Evolutionary conservation across 2,329 filamentous ascomycete species (phyloP), one percentile per base, ranked within the genome.

Genomic region (Colletotrichum costaricense): DNA sequence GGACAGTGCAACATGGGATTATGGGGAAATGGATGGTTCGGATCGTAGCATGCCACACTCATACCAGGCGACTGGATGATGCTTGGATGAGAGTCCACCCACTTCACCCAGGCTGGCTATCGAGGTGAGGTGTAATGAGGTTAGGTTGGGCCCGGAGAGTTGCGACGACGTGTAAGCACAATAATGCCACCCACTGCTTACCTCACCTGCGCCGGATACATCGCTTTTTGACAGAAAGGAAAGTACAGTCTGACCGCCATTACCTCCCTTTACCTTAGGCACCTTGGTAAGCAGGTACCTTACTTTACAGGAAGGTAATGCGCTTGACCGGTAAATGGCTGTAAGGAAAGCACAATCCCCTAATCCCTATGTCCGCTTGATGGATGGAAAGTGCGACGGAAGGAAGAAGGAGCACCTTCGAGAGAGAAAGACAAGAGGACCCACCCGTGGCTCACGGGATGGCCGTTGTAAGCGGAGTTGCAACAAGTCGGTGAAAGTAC

Each of bases 401-500:
- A 33, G 35, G 8, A 38, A 14, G 19, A 33, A 42, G 22, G 35
- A 63, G n/a, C 11, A 35, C 33, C 33, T 35, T 49, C 19, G 28
- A 38, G 35, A 57, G 14, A 22, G 26, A 49, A 26, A 30, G 52
- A 65, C 49, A 38, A 70, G 58, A 69, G 60, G 42, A 57, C 54
- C 52, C 9, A 46, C 24, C 46, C 35, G 65, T 19, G 35, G 59
- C 66, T 54, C 59, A 62, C 67, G 56, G 46, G 19, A 55, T 54
- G 55, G 19, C 60, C 35, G 67, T 70, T 70, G 30, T 55, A 60
- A 65, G 55, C 70, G 66, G 67, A 70, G 33, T 26, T 55, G 60
- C 35, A 59, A 64, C 33, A 64, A 73, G 71, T 73, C 67, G 71
- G 71, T 73, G 71, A 71, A 73, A 73, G 71, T 71, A 57, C 62